A percentile compares a stretch with the other conserved stretches of the same genome.
Evolutionary conservation across 2,329 filamentous ascomycete genomes (phyloP).

Genomic region (Chaetomiaceae sp.): DNA sequence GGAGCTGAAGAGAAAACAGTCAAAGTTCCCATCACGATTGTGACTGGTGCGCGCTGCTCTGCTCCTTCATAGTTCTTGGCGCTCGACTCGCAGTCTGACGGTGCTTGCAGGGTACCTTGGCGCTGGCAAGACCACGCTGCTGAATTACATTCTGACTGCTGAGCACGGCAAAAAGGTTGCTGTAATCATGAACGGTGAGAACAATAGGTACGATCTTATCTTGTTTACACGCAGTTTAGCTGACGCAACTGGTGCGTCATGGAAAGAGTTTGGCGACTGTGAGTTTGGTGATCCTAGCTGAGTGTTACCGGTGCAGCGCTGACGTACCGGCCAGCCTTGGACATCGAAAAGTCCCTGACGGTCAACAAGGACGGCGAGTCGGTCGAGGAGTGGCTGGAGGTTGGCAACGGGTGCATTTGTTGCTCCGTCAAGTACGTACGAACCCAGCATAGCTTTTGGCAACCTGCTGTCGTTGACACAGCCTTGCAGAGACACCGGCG

Average conservation of each 20-base stretch:
- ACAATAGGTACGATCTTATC: constrained; percentile 26
- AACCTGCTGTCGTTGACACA: neutral
- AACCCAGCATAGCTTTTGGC: no score
- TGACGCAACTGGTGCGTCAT: constrained; percentile 15
- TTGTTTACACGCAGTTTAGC: neutral
- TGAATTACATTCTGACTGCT: constrained; percentile 93
- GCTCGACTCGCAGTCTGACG: constrained; percentile 4
- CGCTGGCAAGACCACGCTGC: constrained; percentile 87
- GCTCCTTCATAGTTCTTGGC: constrained; percentile 1
- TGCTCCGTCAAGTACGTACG: constrained; percentile 79
- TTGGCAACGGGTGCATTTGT: constrained; percentile 95
- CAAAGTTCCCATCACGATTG: constrained; percentile 79
- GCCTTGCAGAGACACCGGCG: constrained; percentile 69
- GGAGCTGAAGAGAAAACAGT: constrained; percentile 45
- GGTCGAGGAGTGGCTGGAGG: constrained; percentile 90
- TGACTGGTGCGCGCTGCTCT: constrained; percentile 59
- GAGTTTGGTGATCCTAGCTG: neutral
- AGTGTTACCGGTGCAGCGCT: constrained; percentile 2
- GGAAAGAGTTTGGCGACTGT: constrained; percentile 27
- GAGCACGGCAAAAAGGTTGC: constrained; percentile 97
- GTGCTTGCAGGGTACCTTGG: constrained; percentile 71
- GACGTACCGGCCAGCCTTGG: constrained; percentile 57
- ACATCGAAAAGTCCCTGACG: constrained; percentile 94
- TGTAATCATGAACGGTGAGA: constrained; percentile 81
- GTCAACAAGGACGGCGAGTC: constrained; percentile 77